phyloP scores from a whole-genome alignment of 2,329 filamentous ascomycete genomes.

The Arachnomyces sp. region DNA sequence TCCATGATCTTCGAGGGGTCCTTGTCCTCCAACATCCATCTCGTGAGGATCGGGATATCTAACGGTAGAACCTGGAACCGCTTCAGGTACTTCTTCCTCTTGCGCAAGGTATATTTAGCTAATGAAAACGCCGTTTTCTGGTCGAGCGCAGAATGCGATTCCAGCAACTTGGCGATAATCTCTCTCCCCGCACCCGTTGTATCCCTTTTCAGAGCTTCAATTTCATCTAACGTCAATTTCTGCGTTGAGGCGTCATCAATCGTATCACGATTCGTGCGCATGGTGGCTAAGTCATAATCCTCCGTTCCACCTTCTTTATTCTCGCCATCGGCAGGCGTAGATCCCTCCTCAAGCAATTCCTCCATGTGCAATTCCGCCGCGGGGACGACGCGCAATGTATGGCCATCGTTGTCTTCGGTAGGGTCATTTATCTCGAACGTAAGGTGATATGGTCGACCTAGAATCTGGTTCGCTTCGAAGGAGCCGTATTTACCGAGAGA shows the following conservation, averaged over 20 bases:
- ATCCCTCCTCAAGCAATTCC: constrained; percentile 47
- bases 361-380: constrained; percentile 78
- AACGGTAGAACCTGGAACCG: constrained; percentile 78
- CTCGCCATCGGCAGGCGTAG: constrained; percentile 24
- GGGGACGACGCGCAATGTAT: constrained; percentile 64
- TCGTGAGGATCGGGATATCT: constrained; percentile 65
- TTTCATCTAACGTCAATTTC: constrained; percentile 62
- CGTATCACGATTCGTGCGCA: constrained; percentile 56
- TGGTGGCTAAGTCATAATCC: constrained; percentile 40
- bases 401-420: constrained; percentile 54
- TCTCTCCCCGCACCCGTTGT: constrained; percentile 74
- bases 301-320: constrained; percentile 24
- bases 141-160: constrained; percentile 80
- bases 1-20: constrained; percentile 77
- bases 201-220: constrained; percentile 62
- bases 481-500: constrained; percentile 87
- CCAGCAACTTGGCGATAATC: constrained; percentile 83
- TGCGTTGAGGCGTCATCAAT: constrained; percentile 61
- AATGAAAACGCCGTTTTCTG: constrained; percentile 91
- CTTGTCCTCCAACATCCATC: constrained; percentile 71
- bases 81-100: constrained; percentile 86
- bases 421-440: constrained; percentile 84
- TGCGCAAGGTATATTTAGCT: constrained; percentile 91
- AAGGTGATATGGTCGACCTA: constrained; percentile 83
- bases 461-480: constrained; percentile 79